Evolutionary conservation across 441 rosid genomes (phyloP).

Genomic region (Viola pubescens): DNA sequence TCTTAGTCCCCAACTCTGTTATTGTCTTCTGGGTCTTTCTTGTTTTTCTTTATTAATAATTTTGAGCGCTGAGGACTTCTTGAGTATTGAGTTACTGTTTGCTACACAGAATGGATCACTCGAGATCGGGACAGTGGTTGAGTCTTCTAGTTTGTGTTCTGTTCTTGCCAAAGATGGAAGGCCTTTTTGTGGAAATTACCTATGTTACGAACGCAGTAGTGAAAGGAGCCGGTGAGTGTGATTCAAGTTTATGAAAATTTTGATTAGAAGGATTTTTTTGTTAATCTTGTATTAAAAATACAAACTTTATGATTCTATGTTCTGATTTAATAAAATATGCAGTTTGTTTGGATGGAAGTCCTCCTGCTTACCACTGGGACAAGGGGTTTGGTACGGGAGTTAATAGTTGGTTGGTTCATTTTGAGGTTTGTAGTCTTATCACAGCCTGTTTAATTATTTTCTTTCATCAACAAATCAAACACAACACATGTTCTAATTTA

Average conservation of each 20-base stretch:
- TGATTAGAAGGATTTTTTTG: background rate
- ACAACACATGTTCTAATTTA: background rate
- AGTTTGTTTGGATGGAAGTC: conserved; percentile 64
- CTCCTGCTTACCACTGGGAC: conserved; percentile 48
- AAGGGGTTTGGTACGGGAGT: conserved; percentile 43
- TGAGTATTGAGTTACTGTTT: background rate
- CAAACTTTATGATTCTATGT: conserved; percentile 3
- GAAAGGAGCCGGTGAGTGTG: conserved; percentile 74
- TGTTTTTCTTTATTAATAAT: background rate
- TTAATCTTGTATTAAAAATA: background rate
- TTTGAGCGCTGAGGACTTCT: background rate
- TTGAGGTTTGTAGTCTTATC: conserved; percentile 36
- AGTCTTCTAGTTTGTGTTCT: conserved; percentile 29
- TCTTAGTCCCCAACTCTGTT: background rate
- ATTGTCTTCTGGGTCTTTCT: background rate
- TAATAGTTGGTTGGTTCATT: conserved; percentile 44
- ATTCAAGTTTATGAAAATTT: background rate
- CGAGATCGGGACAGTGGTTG: conserved; percentile 39
- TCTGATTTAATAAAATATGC: conserved; percentile 13
- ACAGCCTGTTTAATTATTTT: background rate
- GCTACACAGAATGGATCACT: conserved; percentile 46
- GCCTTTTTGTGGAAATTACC: conserved; percentile 46
- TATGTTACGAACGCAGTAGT: conserved; percentile 49
- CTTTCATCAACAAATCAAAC: background rate
- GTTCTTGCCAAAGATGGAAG: conserved; percentile 38